Evolutionary conservation across 352 stramenopile species (phyloP), one percentile per base, ranked within the genome.

Genomic region (Pythium phragmiticola): DNA sequence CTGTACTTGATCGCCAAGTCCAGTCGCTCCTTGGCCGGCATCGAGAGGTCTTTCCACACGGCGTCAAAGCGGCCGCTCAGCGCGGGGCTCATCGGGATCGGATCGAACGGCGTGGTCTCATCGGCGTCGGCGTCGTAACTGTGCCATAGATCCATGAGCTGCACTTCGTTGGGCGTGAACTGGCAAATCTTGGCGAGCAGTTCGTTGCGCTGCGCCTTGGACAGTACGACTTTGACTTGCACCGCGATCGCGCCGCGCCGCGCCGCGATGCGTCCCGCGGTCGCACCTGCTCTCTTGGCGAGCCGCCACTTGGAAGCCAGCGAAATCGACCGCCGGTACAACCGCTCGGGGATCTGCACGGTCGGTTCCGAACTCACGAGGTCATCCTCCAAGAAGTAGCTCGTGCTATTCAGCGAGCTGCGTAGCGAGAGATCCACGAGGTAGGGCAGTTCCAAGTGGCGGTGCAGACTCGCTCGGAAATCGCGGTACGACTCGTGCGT

Each of bases 1-100:
- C 79, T 84, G 69, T 90, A 92, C 73, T 92, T 92, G 75, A 90
- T 77, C 4, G 81, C 80, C 21, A 92, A 50, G 63, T 92, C 81
- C 23, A 92, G 69, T 12, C 84, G 69, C 30, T 87, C 76, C 19
- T 81, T 80, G 12, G 80, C 78, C 0, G 79, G 73, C 57, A 92
- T 70, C 36, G 76, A 62, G 23, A 92, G 65, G n/a, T 86, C 79
- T 33, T 82, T 78, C 84, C 84, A 92, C 7, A 83, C 80, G 0
- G 69, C 60, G 54, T 92, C 84, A 46, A 92, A 90, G 17, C 81
- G 77, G 23, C 69, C 65, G 43, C 84, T 92, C 49, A 86, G 71
- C 7, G 75, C 72, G 0, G 84, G 80, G 33, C 61, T 67, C 74
- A 92, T 89, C 6, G 84, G 62, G 19, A 92, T 70, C 1, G 84